These are phyloP conservation scores for Phaeophleospora eucalypticola DNA, from an alignment of 2,329 filamentous ascomycete genomes.

Conservation along the genomic window DNA sequence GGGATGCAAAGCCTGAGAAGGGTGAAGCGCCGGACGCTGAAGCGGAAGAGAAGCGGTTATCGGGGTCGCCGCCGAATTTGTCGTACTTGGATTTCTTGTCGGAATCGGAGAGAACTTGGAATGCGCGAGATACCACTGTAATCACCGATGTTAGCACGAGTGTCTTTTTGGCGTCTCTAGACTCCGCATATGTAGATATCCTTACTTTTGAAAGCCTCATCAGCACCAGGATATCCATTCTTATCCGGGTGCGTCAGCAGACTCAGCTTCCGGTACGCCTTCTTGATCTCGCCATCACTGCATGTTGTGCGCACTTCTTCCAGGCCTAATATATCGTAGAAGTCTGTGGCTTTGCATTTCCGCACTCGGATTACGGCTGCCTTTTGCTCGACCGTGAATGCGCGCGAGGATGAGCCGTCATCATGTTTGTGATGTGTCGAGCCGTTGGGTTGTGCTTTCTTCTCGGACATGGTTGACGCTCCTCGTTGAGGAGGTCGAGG, in stretches of 20 bases:
- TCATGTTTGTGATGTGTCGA: slow-evolving; percentile 58
- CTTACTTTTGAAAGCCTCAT: slow-evolving; percentile 92
- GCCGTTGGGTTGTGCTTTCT: slow-evolving; percentile 16
- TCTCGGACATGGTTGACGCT: slow-evolving; percentile 15
- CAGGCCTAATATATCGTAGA: slow-evolving; percentile 89
- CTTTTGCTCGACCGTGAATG: slow-evolving; percentile 86
- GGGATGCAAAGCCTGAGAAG: slow-evolving; percentile 58
- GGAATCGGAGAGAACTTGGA: slow-evolving; percentile 85
- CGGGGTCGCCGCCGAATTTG: slow-evolving; percentile 84
- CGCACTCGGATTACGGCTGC: slow-evolving; percentile 85
- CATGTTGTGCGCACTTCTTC: slow-evolving; percentile 60
- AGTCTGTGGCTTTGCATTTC: slow-evolving; percentile 77
- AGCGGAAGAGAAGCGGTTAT: slow-evolving; percentile 68
- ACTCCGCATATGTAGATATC: slow-evolving; percentile 13
- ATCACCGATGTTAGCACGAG: no score
- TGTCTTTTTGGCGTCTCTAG: background rate
- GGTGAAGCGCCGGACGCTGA: slow-evolving; percentile 55
- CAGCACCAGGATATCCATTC: slow-evolving; percentile 91
- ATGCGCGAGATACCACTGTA: slow-evolving; percentile 84
- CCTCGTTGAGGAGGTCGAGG: slow-evolving; percentile 1
- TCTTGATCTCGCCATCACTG: slow-evolving; percentile 86
- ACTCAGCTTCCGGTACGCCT: slow-evolving; percentile 92
- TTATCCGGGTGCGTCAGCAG: slow-evolving; percentile 97
- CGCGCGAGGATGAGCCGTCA: slow-evolving; percentile 69
- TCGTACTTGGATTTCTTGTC: slow-evolving; percentile 91